These are phyloP conservation scores for Kitagawia praeruptora DNA, from an alignment of 129 eudicot species.

Conservation along the genomic window DNA sequence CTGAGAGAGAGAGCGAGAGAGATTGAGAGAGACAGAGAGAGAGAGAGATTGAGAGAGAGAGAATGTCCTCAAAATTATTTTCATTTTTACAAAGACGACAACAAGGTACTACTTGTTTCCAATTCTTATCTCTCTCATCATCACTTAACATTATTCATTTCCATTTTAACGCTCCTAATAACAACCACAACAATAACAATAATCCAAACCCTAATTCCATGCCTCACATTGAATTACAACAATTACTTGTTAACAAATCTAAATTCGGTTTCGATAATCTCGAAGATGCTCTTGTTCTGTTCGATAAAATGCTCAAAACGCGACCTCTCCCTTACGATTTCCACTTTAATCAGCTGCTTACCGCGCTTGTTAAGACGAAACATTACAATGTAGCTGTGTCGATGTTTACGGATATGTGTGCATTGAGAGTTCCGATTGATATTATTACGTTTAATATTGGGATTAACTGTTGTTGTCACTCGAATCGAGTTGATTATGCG, in stretches of 20 bases:
- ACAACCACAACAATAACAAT: too few relatives aligned
- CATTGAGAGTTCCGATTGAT: not conserved
- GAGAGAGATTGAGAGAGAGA: not conserved
- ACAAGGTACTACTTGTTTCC: not conserved
- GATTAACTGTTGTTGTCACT: not conserved
- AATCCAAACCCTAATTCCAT: not conserved
- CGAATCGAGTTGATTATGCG: not conserved
- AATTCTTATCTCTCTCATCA: not conserved
- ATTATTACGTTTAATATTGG: not conserved
- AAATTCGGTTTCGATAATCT: not conserved
- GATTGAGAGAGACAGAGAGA: not conserved
- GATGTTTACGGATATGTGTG: not conserved
- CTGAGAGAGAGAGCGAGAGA: too few relatives aligned
- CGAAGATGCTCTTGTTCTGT: not conserved
- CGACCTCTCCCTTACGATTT: not conserved
- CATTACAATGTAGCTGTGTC: not conserved
- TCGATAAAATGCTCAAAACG: not conserved
- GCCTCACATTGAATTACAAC: not conserved
- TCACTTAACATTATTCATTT: not conserved
- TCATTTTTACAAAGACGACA: not conserved
- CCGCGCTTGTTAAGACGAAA: not conserved
- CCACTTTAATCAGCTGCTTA: not conserved
- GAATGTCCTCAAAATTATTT: not conserved
- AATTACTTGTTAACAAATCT: not conserved
- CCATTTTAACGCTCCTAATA: not conserved